phyloP scores from a whole-genome alignment of 139 green algal species.

The Picochlorum sp. region DNA sequence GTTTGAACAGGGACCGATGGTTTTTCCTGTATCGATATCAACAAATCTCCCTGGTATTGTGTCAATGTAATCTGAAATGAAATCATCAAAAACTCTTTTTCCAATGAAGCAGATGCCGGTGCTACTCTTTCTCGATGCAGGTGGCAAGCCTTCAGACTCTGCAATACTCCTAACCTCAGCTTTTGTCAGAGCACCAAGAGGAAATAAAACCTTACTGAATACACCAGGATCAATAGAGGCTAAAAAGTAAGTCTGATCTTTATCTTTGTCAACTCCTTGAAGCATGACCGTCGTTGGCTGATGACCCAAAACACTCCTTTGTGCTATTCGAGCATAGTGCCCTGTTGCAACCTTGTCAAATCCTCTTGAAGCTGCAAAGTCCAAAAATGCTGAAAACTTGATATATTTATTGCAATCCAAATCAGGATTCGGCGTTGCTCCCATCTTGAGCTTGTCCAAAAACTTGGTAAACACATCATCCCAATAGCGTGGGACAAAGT shows the following conservation, averaged over 20 bases:
- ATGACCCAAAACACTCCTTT: background rate
- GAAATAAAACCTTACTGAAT: slow-evolving; percentile 39
- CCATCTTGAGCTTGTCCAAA: slow-evolving; percentile 33
- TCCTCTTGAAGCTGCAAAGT: slow-evolving; percentile 29
- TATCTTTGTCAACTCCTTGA: slow-evolving; percentile 39
- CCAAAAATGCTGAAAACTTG: slow-evolving; percentile 68
- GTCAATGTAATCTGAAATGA: slow-evolving; percentile 57
- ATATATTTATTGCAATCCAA: slow-evolving; percentile 76
- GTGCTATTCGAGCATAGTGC: slow-evolving; percentile 58
- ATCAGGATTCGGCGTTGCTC: slow-evolving; percentile 78
- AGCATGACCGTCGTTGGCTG: slow-evolving; percentile 33
- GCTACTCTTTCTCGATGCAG: slow-evolving; percentile 41
- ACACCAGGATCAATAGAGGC: slow-evolving; percentile 32
- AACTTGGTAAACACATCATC: slow-evolving; percentile 62
- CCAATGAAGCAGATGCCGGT: slow-evolving; percentile 82
- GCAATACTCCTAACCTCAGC: slow-evolving; percentile 46
- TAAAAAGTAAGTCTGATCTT: slow-evolving; percentile 81
- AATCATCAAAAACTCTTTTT: slow-evolving; percentile 57
- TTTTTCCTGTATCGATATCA: slow-evolving; percentile 31
- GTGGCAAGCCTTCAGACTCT: slow-evolving; percentile 23
- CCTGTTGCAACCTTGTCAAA: slow-evolving; percentile 56
- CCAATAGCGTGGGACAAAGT: slow-evolving; percentile 73
- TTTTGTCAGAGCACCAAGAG: slow-evolving; percentile 53
- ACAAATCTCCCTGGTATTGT: slow-evolving; percentile 44
- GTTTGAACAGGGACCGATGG: slow-evolving; percentile 45